Conservation (phyloP, 2,329 filamentous ascomycete species). For the Laburnicola sp. region DNA sequence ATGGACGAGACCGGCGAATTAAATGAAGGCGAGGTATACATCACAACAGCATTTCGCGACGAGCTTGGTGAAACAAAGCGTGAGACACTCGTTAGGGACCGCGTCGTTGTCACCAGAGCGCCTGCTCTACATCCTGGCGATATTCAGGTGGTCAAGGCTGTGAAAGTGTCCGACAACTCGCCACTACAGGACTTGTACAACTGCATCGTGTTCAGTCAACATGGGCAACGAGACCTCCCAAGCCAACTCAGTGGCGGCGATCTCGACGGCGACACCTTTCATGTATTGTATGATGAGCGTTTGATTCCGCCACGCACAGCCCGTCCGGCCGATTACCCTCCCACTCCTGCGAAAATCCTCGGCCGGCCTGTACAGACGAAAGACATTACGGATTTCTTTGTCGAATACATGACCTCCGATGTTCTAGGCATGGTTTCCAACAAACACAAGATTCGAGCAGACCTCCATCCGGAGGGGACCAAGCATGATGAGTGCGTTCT, state of each 20-base stretch:
- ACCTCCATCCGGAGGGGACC: conserved; percentile 38
- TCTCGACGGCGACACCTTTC: conserved; percentile 80
- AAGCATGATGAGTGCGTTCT: conserved; percentile 37
- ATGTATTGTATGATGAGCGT: conserved; percentile 71
- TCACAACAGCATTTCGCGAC: conserved; percentile 6
- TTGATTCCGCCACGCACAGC: conserved; percentile 53
- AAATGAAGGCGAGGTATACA: conserved; percentile 64
- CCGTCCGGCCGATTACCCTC: conserved; percentile 71
- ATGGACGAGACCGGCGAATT: conserved; percentile 78
- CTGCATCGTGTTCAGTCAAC: conserved; percentile 76
- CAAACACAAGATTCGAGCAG: conserved; percentile 48
- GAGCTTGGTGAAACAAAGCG: conserved; percentile 1
- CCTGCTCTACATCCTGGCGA: conserved; percentile 83
- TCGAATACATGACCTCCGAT: conserved; percentile 55
- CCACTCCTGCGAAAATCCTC: conserved; percentile 61
- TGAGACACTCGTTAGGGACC: conserved; percentile 25
- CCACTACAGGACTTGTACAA: conserved; percentile 67
- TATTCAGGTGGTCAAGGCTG: conserved; percentile 66
- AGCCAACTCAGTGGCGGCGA: conserved; percentile 81
- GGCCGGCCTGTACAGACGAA: conserved; percentile 59
- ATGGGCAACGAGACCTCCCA: conserved; percentile 72
- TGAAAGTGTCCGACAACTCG: conserved; percentile 61
- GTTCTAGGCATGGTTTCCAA: conserved; percentile 49
- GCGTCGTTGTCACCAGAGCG: conserved; percentile 71
- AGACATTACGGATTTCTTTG: conserved; percentile 80